phyloP scores from a whole-genome alignment of 192 early-diverging fungal genomes.

The Geranomyces michiganensis region DNA sequence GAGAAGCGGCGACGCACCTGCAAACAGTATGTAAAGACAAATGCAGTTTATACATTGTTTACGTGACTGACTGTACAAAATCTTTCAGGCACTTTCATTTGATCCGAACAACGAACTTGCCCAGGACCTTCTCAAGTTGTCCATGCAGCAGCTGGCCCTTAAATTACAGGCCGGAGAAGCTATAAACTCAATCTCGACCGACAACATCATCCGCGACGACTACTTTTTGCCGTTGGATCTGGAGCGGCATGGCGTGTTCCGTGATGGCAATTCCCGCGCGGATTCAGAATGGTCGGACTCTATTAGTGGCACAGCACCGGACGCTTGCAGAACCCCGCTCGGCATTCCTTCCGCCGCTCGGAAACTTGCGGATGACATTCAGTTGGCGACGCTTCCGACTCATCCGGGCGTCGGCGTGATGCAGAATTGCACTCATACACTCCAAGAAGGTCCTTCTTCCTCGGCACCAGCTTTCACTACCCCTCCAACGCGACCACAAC shows the following conservation, averaged over 20 bases:
- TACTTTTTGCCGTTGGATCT: constrained; percentile 10
- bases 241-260: background rate
- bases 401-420: too few relatives aligned
- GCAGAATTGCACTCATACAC: background rate
- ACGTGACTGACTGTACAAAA: background rate
- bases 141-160: too few relatives aligned
- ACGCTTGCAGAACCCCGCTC: background rate
- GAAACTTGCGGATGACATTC: too few relatives aligned
- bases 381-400: too few relatives aligned
- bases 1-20: constrained; percentile 60
- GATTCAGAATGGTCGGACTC: background rate
- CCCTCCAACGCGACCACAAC: too few relatives aligned
- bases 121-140: constrained; percentile 16
- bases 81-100: constrained; percentile 20
- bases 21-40: constrained; percentile 41
- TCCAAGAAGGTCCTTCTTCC: background rate
- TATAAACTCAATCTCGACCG: background rate
- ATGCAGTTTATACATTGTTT: background rate
- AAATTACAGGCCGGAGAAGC: too few relatives aligned
- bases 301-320: background rate
- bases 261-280: background rate
- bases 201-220: background rate
- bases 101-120: constrained; percentile 21
- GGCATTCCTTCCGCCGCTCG: too few relatives aligned
- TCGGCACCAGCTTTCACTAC: background rate